Evolutionary conservation across 2,329 filamentous ascomycete genomes (phyloP).

Genomic region (Pyricularia sp.): DNA sequence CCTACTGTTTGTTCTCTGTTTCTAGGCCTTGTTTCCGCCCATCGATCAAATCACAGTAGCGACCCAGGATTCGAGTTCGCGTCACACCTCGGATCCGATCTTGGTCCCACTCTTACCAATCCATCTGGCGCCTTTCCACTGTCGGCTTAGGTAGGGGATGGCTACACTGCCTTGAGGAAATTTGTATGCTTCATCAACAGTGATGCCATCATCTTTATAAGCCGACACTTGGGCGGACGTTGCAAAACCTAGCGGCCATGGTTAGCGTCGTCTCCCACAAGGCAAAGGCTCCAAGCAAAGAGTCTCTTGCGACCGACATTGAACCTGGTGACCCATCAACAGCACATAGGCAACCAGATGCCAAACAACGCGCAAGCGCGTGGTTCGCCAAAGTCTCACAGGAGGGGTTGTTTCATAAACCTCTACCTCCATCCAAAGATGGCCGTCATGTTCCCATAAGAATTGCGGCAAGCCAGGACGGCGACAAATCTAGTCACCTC

Average conservation of each 20-base stretch:
- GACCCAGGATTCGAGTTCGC: not conserved
- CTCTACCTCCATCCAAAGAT: constrained; percentile 15
- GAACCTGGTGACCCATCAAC: not conserved
- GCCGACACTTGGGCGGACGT: not conserved
- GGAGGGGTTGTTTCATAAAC: constrained; percentile 7
- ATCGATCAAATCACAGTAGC: not conserved
- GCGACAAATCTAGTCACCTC: constrained; percentile 28
- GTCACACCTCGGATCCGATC: not conserved
- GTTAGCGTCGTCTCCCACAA: not conserved
- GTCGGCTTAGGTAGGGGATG: not conserved
- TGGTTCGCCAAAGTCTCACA: constrained; percentile 2
- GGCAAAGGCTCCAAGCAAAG: not conserved
- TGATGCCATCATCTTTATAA: not conserved
- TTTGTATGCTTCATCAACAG: not conserved
- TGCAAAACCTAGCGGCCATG: not conserved
- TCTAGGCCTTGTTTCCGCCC: not conserved
- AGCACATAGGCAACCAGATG: not conserved
- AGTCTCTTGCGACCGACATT: not conserved
- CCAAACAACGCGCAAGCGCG: not conserved
- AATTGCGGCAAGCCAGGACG: not conserved
- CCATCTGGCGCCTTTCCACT: not conserved
- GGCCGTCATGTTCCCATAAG: constrained; percentile 18
- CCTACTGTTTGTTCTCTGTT: too few species aligned
- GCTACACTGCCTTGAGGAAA: not conserved
- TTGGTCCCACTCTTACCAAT: not conserved